Conservation (phyloP, 345 rosid species). For the Brassica carinata region DNA sequence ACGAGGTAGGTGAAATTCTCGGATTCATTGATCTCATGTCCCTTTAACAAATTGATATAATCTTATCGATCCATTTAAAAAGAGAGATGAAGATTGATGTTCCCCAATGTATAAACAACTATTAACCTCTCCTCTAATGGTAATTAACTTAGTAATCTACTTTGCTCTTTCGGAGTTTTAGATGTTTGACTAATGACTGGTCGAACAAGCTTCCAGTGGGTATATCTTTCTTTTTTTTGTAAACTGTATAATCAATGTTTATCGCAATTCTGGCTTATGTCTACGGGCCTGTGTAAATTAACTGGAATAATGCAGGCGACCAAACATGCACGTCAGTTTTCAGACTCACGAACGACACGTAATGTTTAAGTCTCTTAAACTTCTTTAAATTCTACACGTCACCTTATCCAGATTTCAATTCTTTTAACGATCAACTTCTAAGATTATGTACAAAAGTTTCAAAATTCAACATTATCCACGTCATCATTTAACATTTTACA, state of each 20-base stretch:
- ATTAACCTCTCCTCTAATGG: constrained; percentile 21
- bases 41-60: constrained; percentile 30
- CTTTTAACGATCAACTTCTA: neutral
- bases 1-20: constrained; percentile 41
- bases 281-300: constrained; percentile 19
- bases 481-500: too few relatives aligned
- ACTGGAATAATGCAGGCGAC: too few relatives aligned
- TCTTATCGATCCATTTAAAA: constrained; percentile 37
- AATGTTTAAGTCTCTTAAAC: neutral
- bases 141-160: constrained; percentile 25
- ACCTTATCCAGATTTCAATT: constrained; percentile 16
- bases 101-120: constrained; percentile 27
- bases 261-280: constrained; percentile 28
- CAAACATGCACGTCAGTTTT: neutral
- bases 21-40: constrained; percentile 34
- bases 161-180: constrained; percentile 31
- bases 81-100: constrained; percentile 20
- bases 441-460: too few relatives aligned
- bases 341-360: constrained; percentile 30
- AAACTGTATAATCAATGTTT: constrained; percentile 1
- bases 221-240: constrained; percentile 12
- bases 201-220: constrained; percentile 31
- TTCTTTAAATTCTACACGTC: constrained; percentile 22
- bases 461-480: too few relatives aligned
- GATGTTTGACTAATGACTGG: constrained; percentile 21